A percentile compares a stretch with the other conserved stretches of the same genome.
Conservation (phyloP, 2,329 filamentous ascomycete genomes). For the Berkeleyomyces rouxiae region DNA sequence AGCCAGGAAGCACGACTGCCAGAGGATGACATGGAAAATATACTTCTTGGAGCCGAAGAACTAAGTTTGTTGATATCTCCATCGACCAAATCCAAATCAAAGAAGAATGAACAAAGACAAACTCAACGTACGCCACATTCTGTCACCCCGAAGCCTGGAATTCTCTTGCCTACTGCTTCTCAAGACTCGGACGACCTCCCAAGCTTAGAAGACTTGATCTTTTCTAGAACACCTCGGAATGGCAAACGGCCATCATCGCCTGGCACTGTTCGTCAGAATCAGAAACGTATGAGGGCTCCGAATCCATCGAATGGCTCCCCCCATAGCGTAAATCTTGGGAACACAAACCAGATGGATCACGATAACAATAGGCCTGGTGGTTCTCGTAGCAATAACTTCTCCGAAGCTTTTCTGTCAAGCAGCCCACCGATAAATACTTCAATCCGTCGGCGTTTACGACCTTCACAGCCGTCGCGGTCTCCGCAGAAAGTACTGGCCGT, state of each 20-base stretch:
- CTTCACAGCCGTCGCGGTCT: neutral
- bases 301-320: neutral
- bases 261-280: neutral
- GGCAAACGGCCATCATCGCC: conserved; percentile 11
- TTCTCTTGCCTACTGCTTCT: neutral
- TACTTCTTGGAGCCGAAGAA: conserved; percentile 12
- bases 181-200: conserved; percentile 13
- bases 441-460: neutral
- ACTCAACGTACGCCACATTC: neutral
- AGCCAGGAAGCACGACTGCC: conserved; percentile 26
- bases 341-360: neutral
- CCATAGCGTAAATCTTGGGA: neutral
- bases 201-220: conserved; percentile 3
- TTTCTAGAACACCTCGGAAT: neutral
- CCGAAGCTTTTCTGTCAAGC: conserved; percentile 6
- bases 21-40: conserved; percentile 23
- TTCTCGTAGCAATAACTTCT: neutral
- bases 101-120: neutral
- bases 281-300: neutral
- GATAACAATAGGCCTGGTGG: neutral
- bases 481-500: neutral
- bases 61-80: conserved; percentile 11
- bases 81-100: neutral
- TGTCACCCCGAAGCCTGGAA: neutral
- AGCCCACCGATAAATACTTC: conserved; percentile 9